These are phyloP conservation scores for Microdochium paspali DNA, from an alignment of 2,329 filamentous ascomycete genomes.

Conservation along the genomic window DNA sequence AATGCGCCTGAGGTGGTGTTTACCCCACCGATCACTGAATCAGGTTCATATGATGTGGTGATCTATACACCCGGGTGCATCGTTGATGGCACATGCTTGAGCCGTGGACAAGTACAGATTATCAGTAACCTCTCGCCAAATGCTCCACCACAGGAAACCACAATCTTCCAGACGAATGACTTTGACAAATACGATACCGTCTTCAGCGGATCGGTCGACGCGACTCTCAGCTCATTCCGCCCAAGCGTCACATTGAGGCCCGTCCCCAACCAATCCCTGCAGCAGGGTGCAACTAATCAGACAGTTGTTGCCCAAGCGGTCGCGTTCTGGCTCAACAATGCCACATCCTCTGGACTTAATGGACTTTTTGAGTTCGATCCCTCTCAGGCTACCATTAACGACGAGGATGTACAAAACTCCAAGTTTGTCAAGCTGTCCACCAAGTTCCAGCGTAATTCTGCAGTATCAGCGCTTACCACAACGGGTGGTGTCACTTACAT, in stretches of 20 bases:
- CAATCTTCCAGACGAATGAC: constrained; percentile 83
- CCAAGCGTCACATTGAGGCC: constrained; percentile 74
- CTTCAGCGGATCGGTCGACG: constrained; percentile 78
- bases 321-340: constrained; percentile 64
- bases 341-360: constrained; percentile 67
- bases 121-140: constrained; percentile 57
- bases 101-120: constrained; percentile 73
- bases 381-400: constrained; percentile 43
- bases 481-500: constrained; percentile 60
- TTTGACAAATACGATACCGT: constrained; percentile 96
- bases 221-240: constrained; percentile 61
- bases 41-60: constrained; percentile 85
- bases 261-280: constrained; percentile 48
- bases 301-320: constrained; percentile 86
- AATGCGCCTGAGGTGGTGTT: constrained; percentile 54
- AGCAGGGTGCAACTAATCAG: constrained; percentile 33
- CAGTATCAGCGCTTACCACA: constrained; percentile 59
- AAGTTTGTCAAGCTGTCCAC: constrained; percentile 68
- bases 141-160: constrained; percentile 35
- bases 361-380: constrained; percentile 87
- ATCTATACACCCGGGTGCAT: constrained; percentile 89
- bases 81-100: constrained; percentile 66
- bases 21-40: constrained; percentile 73
- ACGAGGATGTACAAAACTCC: constrained; percentile 58
- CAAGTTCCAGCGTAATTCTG: constrained; percentile 56